Base-by-base conservation (phyloP, 139 green algal genomes). In the Desmodesmus armatus region DNA sequence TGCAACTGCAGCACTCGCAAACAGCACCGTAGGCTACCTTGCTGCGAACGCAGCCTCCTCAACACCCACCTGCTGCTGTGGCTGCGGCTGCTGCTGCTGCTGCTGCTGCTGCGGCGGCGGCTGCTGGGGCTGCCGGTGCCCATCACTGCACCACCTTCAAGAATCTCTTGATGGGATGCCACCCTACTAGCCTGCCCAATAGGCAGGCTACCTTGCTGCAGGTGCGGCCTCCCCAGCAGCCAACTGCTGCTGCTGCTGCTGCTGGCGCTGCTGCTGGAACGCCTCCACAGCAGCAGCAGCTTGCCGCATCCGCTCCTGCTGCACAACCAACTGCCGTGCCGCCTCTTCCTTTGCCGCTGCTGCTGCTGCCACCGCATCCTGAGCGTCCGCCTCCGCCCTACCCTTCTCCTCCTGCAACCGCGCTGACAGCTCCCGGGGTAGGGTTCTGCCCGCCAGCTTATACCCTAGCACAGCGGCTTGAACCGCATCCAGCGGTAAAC, bases 221-320 rank as follows among this genome's bases (percentile, higher is more conserved):
- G n/a, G n/a, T n/a, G n/a, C n/a, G n/a, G n/a, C n/a, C n/a, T n/a
- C n/a, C n/a, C n/a, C 51, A 17, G 51, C 51, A 62, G n/a, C 13
- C 29, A 31, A 5, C 66, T 74, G 66, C 66, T 43, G 33, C n/a
- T 69, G 60, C 25, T n/a, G n/a, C 33, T 43, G 33, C 33, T 71
- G 62, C 27, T 75, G n/a, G n/a, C n/a, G 66, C 23, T 11, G 23
- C 62, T 19, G 23, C 27, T 35, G 19, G 62, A 17, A 19, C 13
- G 62, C 62, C 13, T 11, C 41, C 3, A 81, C 51, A 3, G 74
- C 74, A 35, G 74, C 49, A 7, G 47, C 33, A 17, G 74, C 74
- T 9, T 49, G 19, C 31, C 31, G 31, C 19, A 39, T 39, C n/a
- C 74, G 74, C 49, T 67, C 33, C 74, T 81, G 74, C 74, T 81